Conservation (phyloP, 2,329 filamentous ascomycete species). For the Trichoderma afroharzianum region DNA sequence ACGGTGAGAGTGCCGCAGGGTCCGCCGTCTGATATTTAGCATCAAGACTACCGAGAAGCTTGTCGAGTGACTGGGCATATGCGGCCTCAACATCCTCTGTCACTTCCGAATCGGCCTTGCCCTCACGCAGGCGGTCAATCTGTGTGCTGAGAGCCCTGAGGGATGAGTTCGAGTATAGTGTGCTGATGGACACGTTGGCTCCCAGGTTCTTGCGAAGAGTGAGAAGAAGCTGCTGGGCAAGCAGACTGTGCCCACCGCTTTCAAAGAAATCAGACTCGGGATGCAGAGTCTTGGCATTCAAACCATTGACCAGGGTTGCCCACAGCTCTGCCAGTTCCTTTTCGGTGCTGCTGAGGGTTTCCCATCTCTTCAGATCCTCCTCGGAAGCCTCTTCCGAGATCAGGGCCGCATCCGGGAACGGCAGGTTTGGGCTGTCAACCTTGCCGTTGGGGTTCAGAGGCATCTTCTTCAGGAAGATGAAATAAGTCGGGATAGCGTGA, state of each 20-base stretch:
- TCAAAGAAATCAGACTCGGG: constrained; percentile 39
- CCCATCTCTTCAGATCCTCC: constrained; percentile 50
- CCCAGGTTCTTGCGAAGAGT: constrained; percentile 37
- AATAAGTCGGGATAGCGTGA: constrained; percentile 35
- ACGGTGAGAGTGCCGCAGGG: constrained; percentile 33
- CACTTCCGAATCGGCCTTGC: constrained; percentile 21
- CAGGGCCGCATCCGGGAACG: constrained; percentile 73
- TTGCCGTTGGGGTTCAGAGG: constrained; percentile 66
- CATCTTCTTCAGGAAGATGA: constrained; percentile 49
- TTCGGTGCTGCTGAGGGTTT: constrained; percentile 33
- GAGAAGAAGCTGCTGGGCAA: constrained; percentile 74
- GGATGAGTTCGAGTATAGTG: constrained; percentile 30
- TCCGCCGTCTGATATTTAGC: constrained; percentile 30
- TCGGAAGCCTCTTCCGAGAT: constrained; percentile 42
- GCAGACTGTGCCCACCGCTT: constrained; percentile 37
- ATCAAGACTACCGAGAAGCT: constrained; percentile 50
- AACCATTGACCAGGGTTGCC: constrained; percentile 64
- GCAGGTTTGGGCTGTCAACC: constrained; percentile 72
- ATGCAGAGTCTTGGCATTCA: constrained; percentile 63
- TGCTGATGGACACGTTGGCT: constrained; percentile 31
- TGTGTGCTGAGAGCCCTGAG: constrained; percentile 30
- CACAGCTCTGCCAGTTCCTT: constrained; percentile 56
- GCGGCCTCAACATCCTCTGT: constrained; percentile 46
- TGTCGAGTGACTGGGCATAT: constrained; percentile 51
- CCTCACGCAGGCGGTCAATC: constrained; percentile 29